Evolutionary conservation across 352 stramenopile genomes (phyloP), one percentile per base, ranked within the genome.

Genomic region (Pythium aristosporum): DNA sequence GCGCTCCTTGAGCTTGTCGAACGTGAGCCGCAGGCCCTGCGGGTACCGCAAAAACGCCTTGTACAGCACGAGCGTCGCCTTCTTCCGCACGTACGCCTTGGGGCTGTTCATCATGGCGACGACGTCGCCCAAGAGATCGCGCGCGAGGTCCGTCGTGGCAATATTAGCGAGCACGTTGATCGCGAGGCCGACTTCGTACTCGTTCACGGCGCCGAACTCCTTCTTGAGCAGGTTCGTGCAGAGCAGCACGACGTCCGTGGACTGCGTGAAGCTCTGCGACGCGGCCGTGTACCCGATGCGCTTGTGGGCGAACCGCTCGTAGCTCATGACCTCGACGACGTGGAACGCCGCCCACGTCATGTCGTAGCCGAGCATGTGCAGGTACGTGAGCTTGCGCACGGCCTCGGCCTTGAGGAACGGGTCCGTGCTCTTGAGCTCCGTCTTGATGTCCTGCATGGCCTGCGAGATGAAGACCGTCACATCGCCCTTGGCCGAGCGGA

Each of bases 131-230:
- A 98, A 71, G 8, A 98, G 68, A 69, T 99, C 97, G 30, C 92
- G 81, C 6, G 96, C 96, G 41, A 99, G 76, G 74, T 99, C 97
- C 9, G 89, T 89, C 6, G 96, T 99, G 25, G 97, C 96, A 69
- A 99, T 99, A 75, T 99, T 99, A n/a, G 92, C 89, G 54, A 99
- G 76, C 60, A 97, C 98, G 69, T 99, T 99, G 65, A 99, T 96
- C 20, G 97, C 97, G 25, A 99, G 68, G 5, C 97, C 98, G 28
- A 98, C 91, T 62, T 99, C 96, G 76, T 99, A 99, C 80, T 98
- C 75, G 80, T 93, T 96, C 10, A 77, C 61, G 46, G 77, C 89
- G 32, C 83, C 82, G 65, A 95, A 93, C 69, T 99, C 97, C 74
- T 99, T 99, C 75, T 99, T 99, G 30, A 99, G 82, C 46, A 99